phyloP scores from a whole-genome alignment of 352 stramenopile species.

The Pythium dissotocum region DNA sequence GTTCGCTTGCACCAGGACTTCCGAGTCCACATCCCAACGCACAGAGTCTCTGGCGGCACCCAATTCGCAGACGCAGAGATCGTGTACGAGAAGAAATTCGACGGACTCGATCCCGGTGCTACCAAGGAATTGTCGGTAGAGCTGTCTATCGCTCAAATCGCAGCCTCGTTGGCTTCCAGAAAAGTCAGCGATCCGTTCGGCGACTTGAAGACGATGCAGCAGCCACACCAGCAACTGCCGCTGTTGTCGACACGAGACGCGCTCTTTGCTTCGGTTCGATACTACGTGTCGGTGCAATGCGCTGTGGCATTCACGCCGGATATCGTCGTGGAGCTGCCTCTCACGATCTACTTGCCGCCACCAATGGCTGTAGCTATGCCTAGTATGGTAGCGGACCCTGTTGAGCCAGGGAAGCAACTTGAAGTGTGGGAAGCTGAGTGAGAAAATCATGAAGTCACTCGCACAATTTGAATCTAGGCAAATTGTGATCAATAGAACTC shows the following conservation, averaged over 20 bases:
- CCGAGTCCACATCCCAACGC: slow-evolving; percentile 10
- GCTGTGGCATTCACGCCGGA: neutral
- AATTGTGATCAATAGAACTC: no score
- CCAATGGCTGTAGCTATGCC: neutral
- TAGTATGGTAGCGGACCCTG: neutral
- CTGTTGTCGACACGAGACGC: slow-evolving; percentile 7
- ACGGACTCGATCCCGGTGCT: neutral
- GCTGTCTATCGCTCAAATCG: neutral
- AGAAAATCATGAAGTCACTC: neutral
- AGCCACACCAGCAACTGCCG: slow-evolving; percentile 8
- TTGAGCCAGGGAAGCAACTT: neutral
- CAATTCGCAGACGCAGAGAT: neutral
- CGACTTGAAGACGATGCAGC: neutral
- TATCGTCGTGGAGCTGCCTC: slow-evolving; percentile 8
- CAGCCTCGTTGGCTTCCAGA: neutral
- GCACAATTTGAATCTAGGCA: no score
- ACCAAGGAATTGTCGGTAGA: neutral
- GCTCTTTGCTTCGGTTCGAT: slow-evolving; percentile 17
- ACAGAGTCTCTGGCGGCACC: neutral
- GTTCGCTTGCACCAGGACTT: slow-evolving; percentile 19
- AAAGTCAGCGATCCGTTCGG: neutral
- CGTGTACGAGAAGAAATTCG: slow-evolving; percentile 6
- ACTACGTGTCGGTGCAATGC: slow-evolving; percentile 15
- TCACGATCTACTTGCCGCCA: neutral
- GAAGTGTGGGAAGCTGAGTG: neutral